Percentiles rank a stretch among this genome's conserved stretches.
phyloP scores from a whole-genome alignment of 352 stramenopile genomes.

The Pythium volutum region DNA sequence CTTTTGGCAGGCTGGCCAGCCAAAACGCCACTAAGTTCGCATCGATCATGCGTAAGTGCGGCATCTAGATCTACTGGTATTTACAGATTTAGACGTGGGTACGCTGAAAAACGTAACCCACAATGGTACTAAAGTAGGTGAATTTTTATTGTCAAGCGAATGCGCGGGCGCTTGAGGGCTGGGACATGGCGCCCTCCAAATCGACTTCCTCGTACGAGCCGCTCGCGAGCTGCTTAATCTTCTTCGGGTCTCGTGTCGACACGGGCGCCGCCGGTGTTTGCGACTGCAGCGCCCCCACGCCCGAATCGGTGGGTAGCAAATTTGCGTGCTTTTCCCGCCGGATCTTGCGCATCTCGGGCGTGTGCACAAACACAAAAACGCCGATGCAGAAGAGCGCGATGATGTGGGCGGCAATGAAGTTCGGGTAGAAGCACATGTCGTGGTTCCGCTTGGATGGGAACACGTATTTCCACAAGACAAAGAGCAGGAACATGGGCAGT shows the following conservation, averaged over 20 bases:
- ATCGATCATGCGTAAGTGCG: constrained; percentile 10
- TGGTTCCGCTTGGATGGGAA: constrained; percentile 73
- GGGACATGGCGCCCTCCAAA: constrained; percentile 3
- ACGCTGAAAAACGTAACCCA: constrained; percentile 7
- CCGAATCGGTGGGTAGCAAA: constrained; percentile 4
- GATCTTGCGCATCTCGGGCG: constrained; percentile 48
- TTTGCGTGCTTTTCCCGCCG: constrained; percentile 16
- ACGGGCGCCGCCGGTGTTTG: constrained; percentile 11
- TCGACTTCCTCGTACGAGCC: constrained; percentile 30
- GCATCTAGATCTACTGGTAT: constrained; percentile 17
- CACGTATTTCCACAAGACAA: constrained; percentile 66
- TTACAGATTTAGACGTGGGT: constrained; percentile 27
- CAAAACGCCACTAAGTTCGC: constrained; percentile 20
- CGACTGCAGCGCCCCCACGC: not conserved
- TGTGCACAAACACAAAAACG: constrained; percentile 83
- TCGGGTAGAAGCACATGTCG: constrained; percentile 75
- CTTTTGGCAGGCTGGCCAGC: constrained; percentile 12
- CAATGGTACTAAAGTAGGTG: not conserved
- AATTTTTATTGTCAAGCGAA: constrained; percentile 14
- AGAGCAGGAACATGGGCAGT: constrained; percentile 75
- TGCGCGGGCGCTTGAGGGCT: constrained; percentile 16
- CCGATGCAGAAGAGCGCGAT: constrained; percentile 80
- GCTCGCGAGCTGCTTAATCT: constrained; percentile 27
- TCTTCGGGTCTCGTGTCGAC: constrained; percentile 21
- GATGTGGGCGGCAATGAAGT: constrained; percentile 68